phyloP scores from a whole-genome alignment of 352 stramenopile genomes.

The Pythium sukuiense region DNA sequence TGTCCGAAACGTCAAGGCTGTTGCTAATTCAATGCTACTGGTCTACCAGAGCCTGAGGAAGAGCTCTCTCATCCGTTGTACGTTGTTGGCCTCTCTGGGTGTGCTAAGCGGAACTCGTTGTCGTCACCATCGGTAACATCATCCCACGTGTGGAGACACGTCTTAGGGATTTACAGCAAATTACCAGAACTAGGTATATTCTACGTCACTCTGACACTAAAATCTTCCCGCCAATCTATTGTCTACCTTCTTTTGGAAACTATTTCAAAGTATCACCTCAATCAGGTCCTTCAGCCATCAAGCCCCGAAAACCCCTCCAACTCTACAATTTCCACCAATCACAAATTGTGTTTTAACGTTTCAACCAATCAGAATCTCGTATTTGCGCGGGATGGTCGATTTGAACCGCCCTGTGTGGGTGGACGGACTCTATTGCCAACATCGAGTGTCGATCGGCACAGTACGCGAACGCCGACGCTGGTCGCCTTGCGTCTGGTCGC shows the following conservation, averaged over 20 bases:
- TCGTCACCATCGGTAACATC: no score
- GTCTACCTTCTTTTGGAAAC: neutral
- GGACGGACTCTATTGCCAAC: constrained; percentile 6
- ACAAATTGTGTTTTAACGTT: neutral
- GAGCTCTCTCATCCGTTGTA: no score
- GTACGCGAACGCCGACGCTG: neutral
- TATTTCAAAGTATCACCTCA: constrained; percentile 2
- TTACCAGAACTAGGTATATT: neutral
- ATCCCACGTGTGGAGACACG: no score
- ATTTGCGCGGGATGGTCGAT: constrained; percentile 22
- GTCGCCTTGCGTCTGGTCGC: no score
- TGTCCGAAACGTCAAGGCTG: neutral
- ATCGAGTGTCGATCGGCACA: neutral
- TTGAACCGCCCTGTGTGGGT: neutral
- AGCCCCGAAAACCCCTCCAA: constrained; percentile 13
- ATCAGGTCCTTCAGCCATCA: no score
- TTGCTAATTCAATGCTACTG: no score
- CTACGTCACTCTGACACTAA: neutral
- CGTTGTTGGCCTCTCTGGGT: no score
- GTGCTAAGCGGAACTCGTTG: no score
- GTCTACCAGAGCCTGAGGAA: no score
- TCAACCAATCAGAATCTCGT: constrained; percentile 20
- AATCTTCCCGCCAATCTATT: neutral
- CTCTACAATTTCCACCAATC: constrained; percentile 9
- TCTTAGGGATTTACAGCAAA: neutral